Base-by-base conservation (phyloP, 768 basidiomycete genomes). In the Kwoniella dendrophila region DNA sequence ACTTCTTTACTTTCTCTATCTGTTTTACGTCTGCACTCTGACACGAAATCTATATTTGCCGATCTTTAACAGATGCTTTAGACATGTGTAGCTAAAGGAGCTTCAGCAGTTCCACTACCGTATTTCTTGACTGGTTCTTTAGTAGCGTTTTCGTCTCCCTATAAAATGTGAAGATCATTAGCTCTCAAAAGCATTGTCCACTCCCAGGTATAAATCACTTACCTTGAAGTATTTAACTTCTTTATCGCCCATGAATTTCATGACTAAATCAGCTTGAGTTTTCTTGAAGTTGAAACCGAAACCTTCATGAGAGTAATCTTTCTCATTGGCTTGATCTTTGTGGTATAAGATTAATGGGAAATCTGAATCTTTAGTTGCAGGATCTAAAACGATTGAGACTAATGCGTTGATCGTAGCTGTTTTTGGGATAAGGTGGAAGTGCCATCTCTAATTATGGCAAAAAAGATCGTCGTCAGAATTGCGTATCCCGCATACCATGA, bases 281-380 rank as follows among this genome's bases (percentile, higher is more conserved):
- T 82, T 82, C 71, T 82, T 81, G 79, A 82, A 80, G 8, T 64
- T 64, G 68, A 81, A 82, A 1, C 81, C 81, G 33, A 81, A 69
- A 5, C 81, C 80, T 52, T 80, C 76, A 66, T 82, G 82, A 8
- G 77, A 78, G 70, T 82, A 82, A 68, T 82, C 81, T 64, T 81
- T 81, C 56, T 76, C 76, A 66, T 82, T 82, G 16, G 81, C 81
- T 69, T 49, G 48, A 64, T 56, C 67, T 54, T 70, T 69, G 60
- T 70, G 67, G 41, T 72, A 72, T 16, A 75, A 61, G 45, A 75
- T 67, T 16, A 69, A 49, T n/a, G 77, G 76, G 62, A 82, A 82
- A 61, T 82, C 81, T 5, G 81, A 81, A 63, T 82, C 79, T 47
- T 77, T 76, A 14, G 81, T 80, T 16, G 67, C 78, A 1, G 81